Conservation (phyloP, 140 eudicot species). For the Erigeron philadelphicus region DNA sequence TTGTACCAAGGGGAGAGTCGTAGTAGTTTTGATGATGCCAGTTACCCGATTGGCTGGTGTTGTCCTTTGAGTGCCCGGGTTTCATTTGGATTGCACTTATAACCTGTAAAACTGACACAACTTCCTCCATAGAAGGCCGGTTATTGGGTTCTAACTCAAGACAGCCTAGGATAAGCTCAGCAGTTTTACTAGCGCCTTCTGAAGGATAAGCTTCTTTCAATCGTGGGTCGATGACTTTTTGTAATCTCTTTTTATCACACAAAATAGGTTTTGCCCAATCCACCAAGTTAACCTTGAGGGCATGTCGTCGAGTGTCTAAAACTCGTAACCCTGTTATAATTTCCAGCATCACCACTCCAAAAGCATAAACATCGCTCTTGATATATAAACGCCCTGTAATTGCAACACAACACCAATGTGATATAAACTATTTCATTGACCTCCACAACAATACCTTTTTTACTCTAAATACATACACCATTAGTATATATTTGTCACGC, state of each 20-base stretch:
- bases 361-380: slow-evolving; percentile 10
- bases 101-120: no score
- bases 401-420: no score
- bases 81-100: no score
- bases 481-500: no score
- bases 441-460: no score
- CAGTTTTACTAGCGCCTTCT: slow-evolving; percentile 5
- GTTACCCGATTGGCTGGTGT: no score
- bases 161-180: slow-evolving; percentile 20
- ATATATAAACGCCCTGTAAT: slow-evolving; percentile 10
- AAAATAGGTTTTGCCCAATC: slow-evolving; percentile 14
- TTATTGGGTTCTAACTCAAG: neutral
- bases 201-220: slow-evolving; percentile 14
- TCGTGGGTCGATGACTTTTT: slow-evolving; percentile 17
- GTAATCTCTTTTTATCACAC: neutral
- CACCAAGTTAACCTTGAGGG: neutral
- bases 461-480: no score
- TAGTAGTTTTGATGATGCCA: no score
- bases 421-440: no score
- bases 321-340: slow-evolving; percentile 18
- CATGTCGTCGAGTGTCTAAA: neutral
- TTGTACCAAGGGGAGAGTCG: neutral
- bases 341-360: slow-evolving; percentile 24
- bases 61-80: no score
- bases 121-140: slow-evolving; percentile 9